Conservation (phyloP, 2,329 filamentous ascomycete genomes). For the Aphanoascus verrucosus region DNA sequence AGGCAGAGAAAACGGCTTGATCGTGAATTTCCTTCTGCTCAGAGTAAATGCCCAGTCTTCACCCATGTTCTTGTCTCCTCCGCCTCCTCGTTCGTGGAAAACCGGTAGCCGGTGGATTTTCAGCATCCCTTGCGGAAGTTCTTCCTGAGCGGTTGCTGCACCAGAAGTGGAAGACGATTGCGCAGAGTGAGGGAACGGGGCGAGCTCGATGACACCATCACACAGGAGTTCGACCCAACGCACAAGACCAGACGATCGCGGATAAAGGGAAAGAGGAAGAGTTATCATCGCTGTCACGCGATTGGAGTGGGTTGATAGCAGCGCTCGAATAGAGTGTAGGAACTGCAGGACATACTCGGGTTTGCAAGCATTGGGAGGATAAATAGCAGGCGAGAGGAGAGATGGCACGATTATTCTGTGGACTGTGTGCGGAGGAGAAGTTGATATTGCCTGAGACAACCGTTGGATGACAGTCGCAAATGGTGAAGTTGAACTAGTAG, state of each 20-base stretch:
- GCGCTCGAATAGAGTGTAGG: conserved; percentile 62
- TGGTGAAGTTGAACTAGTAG: conserved; percentile 36
- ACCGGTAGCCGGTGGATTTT: conserved; percentile 73
- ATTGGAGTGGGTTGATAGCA: conserved; percentile 57
- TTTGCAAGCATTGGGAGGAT: conserved; percentile 57
- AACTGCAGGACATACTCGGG: conserved; percentile 69
- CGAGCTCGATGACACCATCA: conserved; percentile 79
- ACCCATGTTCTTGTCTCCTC: conserved; percentile 56
- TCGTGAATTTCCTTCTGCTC: conserved; percentile 70
- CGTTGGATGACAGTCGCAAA: conserved; percentile 55
- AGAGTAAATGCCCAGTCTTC: conserved; percentile 87
- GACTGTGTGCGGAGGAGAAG: conserved; percentile 49
- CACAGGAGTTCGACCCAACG: conserved; percentile 76
- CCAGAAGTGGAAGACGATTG: conserved; percentile 42
- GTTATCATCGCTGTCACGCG: conserved; percentile 64
- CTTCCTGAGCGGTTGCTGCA: conserved; percentile 50
- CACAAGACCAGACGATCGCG: conserved; percentile 62
- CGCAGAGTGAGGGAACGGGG: conserved; percentile 56
- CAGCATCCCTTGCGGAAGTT: conserved; percentile 75
- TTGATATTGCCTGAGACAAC: conserved; percentile 46
- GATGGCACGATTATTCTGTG: conserved; percentile 79
- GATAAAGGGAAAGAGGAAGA: conserved; percentile 68
- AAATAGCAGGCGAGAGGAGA: conserved; percentile 76
- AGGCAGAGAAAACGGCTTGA: conserved; percentile 80
- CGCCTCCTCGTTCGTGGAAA: conserved; percentile 79